phyloP scores from a whole-genome alignment of 495 filamentous ascomycete genomes.

The Acidomyces sp. region DNA sequence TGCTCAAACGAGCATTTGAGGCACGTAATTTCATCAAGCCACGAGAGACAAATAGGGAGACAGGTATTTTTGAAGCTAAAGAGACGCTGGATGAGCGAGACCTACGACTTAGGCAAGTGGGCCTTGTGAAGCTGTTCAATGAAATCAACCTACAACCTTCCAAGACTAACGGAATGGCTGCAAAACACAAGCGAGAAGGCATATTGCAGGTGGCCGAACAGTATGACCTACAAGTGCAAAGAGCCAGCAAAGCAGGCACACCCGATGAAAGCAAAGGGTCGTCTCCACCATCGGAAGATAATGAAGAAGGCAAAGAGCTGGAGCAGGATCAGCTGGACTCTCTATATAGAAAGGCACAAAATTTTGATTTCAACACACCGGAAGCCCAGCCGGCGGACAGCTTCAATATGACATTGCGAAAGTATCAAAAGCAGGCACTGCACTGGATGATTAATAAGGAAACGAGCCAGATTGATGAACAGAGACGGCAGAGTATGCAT shows the following conservation, averaged over 20 bases:
- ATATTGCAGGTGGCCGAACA: constrained; percentile 77
- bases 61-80: constrained; percentile 61
- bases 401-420: constrained; percentile 71
- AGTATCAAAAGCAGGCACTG: constrained; percentile 90
- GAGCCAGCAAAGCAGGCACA: constrained; percentile 10
- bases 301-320: constrained; percentile 77
- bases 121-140: constrained; percentile 74
- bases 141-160: constrained; percentile 73
- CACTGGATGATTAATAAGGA: constrained; percentile 96
- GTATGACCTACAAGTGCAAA: constrained; percentile 49
- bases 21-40: constrained; percentile 41
- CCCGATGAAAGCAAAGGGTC: constrained; percentile 31
- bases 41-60: constrained; percentile 55
- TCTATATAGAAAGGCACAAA: constrained; percentile 90
- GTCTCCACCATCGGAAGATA: constrained; percentile 41
- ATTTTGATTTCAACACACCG: constrained; percentile 88
- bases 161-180: constrained; percentile 57
- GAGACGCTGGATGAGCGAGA: constrained; percentile 78
- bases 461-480: constrained; percentile 52
- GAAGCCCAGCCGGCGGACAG: constrained; percentile 66
- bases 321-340: constrained; percentile 92
- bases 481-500: constrained; percentile 70
- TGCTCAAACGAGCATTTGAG: constrained; percentile 63
- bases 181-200: constrained; percentile 65
- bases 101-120: constrained; percentile 73